A percentile compares a stretch with the other conserved stretches of the same genome.
Conservation (phyloP, 345 rosid species). For the Barbarea vulgaris region DNA sequence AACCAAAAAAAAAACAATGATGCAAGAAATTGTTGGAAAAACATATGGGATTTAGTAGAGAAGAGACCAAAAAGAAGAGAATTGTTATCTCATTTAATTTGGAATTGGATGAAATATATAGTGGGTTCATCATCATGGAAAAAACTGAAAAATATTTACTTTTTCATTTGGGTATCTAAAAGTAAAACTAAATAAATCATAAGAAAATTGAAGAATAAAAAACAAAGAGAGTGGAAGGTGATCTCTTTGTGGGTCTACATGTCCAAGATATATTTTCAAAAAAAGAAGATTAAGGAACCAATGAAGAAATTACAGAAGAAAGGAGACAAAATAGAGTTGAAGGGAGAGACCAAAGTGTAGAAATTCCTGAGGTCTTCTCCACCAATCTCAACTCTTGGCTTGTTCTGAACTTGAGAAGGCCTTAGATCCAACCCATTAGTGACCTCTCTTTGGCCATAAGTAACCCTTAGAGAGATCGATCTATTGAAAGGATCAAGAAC, state of each 20-base stretch:
- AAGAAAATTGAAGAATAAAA: neutral
- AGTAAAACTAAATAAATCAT: neutral
- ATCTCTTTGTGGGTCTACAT: constrained; percentile 16
- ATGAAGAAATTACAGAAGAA: neutral
- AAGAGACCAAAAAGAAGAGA: neutral
- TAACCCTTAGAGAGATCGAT: constrained; percentile 39
- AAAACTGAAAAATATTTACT: neutral
- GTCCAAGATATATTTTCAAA: neutral
- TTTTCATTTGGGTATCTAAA: neutral
- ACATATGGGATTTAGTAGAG: neutral
- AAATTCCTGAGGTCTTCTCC: constrained; percentile 43
- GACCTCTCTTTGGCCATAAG: constrained; percentile 41
- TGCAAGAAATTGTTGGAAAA: neutral
- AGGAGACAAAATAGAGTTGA: constrained; percentile 2
- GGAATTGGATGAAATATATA: neutral
- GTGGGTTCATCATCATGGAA: neutral
- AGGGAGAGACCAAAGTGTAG: constrained; percentile 40
- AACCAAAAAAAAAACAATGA: neutral
- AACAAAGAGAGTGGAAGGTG: neutral
- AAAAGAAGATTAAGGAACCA: neutral
- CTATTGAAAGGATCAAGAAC: constrained; percentile 38
- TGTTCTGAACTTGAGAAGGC: constrained; percentile 40
- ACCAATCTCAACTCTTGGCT: constrained; percentile 49
- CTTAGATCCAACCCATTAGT: constrained; percentile 42
- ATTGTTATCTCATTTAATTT: neutral